Evolutionary conservation across 192 early-diverging fungal species (phyloP).

Genomic region (Coemansia sp.): DNA sequence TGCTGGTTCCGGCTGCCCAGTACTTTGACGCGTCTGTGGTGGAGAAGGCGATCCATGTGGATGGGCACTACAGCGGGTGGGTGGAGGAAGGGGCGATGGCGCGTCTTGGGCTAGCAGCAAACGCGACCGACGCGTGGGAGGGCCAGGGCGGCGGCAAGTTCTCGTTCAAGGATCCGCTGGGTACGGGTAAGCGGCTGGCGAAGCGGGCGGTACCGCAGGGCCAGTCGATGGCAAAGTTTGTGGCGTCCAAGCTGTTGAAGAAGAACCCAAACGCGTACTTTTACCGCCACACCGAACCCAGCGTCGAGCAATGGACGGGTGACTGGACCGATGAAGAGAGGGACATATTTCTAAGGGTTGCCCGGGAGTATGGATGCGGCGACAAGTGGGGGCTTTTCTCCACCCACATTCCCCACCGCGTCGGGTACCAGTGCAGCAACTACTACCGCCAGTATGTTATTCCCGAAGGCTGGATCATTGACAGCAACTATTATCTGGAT

Average conservation of each 20-base stretch:
- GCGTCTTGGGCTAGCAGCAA: constrained; percentile 55
- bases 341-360: constrained; percentile 52
- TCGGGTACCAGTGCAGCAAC: constrained; percentile 51
- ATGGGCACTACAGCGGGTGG: constrained; percentile 65
- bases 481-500: constrained; percentile 42
- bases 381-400: constrained; percentile 49
- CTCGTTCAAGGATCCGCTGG: constrained; percentile 60
- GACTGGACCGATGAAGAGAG: constrained; percentile 67
- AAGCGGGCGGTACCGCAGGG: constrained; percentile 24
- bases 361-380: constrained; percentile 32
- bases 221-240: constrained; percentile 43
- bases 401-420: constrained; percentile 35
- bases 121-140: constrained; percentile 64
- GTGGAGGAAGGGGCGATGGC: constrained; percentile 52
- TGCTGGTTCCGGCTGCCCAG: constrained; percentile 50
- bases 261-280: constrained; percentile 77
- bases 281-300: constrained; percentile 70
- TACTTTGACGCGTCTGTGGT: constrained; percentile 50
- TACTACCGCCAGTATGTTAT: constrained; percentile 49
- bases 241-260: constrained; percentile 60
- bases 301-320: constrained; percentile 66
- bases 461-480: constrained; percentile 41
- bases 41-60: constrained; percentile 51
- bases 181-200: constrained; percentile 39
- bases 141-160: constrained; percentile 69